Evolutionary conservation across 306 rosid genomes (phyloP), one percentile per base, ranked within the genome.

Genomic region (Vigna mungo): DNA sequence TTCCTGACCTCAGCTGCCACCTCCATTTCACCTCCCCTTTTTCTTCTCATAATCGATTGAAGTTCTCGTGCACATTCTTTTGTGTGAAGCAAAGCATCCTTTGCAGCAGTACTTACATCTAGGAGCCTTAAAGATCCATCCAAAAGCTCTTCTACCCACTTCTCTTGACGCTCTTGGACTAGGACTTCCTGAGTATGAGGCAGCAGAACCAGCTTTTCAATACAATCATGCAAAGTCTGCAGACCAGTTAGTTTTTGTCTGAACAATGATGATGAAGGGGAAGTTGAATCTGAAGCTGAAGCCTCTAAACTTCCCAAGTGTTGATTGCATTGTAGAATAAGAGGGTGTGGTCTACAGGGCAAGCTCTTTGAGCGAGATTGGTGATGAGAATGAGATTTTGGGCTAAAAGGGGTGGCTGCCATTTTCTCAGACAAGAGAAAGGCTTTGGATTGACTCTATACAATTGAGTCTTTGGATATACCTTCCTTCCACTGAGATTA

Each of bases 81-180:
- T n/a, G 84, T 86, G 68, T 86, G 87, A 37, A 83, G 55, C 0
- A 86, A 61, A 9, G 89, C 46, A 71, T 86, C 87, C 63, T 84
- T 86, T 11, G 82, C 86, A 0, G 71, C 85, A 8, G 82, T 71
- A 16, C 90, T 84, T 6, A 43, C 82, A 11, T 86, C 90, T n/a
- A 86, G 39, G 37, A 84, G 87, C 82, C 82, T 78, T 20, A 86
- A 75, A 66, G 87, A 84, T 51, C 89, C 89, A 52, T 86, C 89
- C 60, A 83, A 44, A 51, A 86, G 87, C 71, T 86, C 85, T 6
- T 86, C 85, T 0, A 70, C 75, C 85, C 85, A 80, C 15, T 83
- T 83, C 65, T 83, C 85, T 63, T 84, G 87, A 51, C 60, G 41
- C 55, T 75, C 83, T 14, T 75, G 78, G 68, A 52, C 75, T 20